Conservation (phyloP, 2,329 filamentous ascomycete species). For the Fusarium sp. region DNA sequence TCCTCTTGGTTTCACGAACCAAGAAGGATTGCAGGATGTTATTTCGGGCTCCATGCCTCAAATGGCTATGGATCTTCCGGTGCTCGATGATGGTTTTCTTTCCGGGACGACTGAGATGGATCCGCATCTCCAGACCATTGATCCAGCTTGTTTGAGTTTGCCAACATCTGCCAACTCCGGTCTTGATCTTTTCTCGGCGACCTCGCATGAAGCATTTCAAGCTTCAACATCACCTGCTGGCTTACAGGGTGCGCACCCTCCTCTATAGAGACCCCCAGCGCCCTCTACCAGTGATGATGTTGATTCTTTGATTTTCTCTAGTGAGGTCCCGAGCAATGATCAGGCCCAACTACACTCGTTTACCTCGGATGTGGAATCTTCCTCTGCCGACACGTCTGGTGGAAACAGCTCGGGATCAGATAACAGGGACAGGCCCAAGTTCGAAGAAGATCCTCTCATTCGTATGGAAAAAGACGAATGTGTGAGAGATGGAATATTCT, state of each 20-base stretch:
- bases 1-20: slow-evolving; percentile 13
- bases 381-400: neutral
- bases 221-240: slow-evolving; percentile 1
- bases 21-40: neutral
- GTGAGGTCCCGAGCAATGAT: neutral
- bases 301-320: neutral
- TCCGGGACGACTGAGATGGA: neutral
- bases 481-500: slow-evolving; percentile 20
- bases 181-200: neutral
- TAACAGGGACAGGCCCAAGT: neutral
- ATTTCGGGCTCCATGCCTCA: neutral
- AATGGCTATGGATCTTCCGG: neutral
- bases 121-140: neutral
- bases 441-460: neutral
- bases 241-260: neutral
- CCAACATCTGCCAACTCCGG: neutral
- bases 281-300: slow-evolving; percentile 2
- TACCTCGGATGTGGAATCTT: neutral
- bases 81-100: neutral
- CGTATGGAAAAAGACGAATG: slow-evolving; percentile 32
- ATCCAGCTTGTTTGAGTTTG: neutral
- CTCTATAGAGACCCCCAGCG: slow-evolving; percentile 31
- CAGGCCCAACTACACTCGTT: slow-evolving; percentile 5
- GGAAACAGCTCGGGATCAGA: slow-evolving; percentile 8
- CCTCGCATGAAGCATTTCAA: neutral